Evolutionary conservation across 805 yeast species (phyloP), one percentile per base, ranked within the genome.

Genomic region (Kregervanrija delftensis): DNA sequence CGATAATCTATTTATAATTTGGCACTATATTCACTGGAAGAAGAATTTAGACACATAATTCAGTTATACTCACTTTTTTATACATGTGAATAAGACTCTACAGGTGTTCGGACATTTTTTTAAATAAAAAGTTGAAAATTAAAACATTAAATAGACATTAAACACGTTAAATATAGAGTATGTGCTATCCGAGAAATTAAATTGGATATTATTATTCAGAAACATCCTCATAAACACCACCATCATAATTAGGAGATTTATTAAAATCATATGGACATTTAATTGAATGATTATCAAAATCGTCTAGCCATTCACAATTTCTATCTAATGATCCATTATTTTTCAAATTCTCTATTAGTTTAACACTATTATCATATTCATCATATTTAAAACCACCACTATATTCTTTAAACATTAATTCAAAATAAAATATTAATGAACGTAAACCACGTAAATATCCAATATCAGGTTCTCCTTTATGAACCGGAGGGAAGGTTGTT

Each of bases 361-460:
- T 43, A 22, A 52, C 11, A 1, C 66, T 59, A 4, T 47, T 47
- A n/a, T 47, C 40, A 15, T 42, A 50, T n/a, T 40, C 46, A 5
- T 34, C 11, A 39, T 59, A 60, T 10, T 55, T 50, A 13, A 47
- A 44, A 13, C 61, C 61, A 8, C 74, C 77, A n/a, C 72, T 76
- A 35, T 83, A 61, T 35, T 73, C 69, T 37, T 65, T 58, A 67
- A 83, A 86, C 51, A 88, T 77, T 17, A 67, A 52, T 52, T 71
- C 68, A 56, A 88, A 79, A 59, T 87, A 87, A 45, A 71, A 72
- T n/a, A 72, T 73, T 39, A 95, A 69, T n/a, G 93, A 79, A 31
- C 68, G 64, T 34, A 93, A 62, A 0, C 99, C 99, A 42, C 91
- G 73, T 36, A 89, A 64, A 60, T 88, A 93, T 1, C 99, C 99